Conservation (phyloP, 2,329 filamentous ascomycete genomes). For the Pseudopithomyces maydicus region DNA sequence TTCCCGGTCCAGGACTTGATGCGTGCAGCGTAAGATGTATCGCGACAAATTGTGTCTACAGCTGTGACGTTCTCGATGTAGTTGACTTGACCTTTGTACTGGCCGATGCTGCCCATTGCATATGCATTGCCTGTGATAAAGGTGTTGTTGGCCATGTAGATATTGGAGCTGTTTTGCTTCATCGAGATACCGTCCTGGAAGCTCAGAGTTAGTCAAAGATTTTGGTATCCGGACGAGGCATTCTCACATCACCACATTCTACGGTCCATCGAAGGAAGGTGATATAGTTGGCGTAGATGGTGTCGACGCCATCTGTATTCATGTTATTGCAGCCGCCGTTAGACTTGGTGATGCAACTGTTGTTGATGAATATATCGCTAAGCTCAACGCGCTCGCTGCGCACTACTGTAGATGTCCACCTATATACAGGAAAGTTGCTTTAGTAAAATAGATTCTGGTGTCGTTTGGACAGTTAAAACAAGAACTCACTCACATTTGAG, state of each 20-base stretch:
- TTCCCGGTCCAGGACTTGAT: slow-evolving; percentile 63
- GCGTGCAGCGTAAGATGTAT: slow-evolving; percentile 54
- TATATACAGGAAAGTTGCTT: not conserved
- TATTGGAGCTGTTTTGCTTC: slow-evolving; percentile 62
- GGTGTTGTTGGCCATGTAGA: slow-evolving; percentile 55
- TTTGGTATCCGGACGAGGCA: not conserved
- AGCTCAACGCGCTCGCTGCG: slow-evolving; percentile 54
- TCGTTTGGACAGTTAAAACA: too few relatives aligned
- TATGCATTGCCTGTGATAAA: slow-evolving; percentile 58
- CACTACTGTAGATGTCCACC: slow-evolving; percentile 58
- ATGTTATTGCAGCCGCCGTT: slow-evolving; percentile 3
- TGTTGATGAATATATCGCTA: slow-evolving; percentile 59
- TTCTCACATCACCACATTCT: slow-evolving; percentile 11
- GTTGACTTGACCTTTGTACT: slow-evolving; percentile 55
- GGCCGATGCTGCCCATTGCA: slow-evolving; percentile 63
- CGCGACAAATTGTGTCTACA: slow-evolving; percentile 51
- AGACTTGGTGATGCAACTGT: slow-evolving; percentile 13
- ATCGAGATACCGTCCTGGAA: slow-evolving; percentile 50
- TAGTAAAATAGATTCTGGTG: not conserved
- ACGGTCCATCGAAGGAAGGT: slow-evolving; percentile 31
- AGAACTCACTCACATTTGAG: slow-evolving; percentile 53
- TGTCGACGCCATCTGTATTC: slow-evolving; percentile 57
- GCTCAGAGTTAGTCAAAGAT: not conserved
- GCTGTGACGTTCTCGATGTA: slow-evolving; percentile 56
- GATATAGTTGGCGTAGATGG: slow-evolving; percentile 58